These are phyloP conservation scores for Penicillium griseofulvum DNA, from an alignment of 2,329 filamentous ascomycete species.

Conservation along the genomic window DNA sequence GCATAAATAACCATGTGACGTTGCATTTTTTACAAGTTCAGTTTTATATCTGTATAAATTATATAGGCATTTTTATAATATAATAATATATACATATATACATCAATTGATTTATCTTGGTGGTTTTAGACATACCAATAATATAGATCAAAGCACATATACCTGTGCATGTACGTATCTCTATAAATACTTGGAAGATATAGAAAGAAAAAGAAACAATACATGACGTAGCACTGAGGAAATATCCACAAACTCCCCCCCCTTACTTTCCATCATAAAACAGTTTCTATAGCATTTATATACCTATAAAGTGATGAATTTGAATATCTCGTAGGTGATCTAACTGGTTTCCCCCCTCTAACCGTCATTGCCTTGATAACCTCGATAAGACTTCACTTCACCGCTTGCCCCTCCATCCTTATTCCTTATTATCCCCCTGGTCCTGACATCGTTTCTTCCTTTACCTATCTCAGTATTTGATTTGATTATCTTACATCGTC, in stretches of 20 bases:
- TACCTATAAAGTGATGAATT: background rate
- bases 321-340: background rate
- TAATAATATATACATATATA: background rate
- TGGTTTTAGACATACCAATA: too few species aligned
- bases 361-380: slow-evolving; percentile 8
- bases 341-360: slow-evolving; percentile 11
- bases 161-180: too few species aligned
- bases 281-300: background rate
- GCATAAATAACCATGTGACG: slow-evolving; percentile 15
- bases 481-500: background rate
- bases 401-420: slow-evolving; percentile 27
- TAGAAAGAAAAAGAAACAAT: background rate
- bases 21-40: background rate
- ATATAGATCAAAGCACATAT: too few species aligned
- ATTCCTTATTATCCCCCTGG: slow-evolving; percentile 3
- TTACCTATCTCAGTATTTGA: background rate
- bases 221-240: slow-evolving; percentile 25
- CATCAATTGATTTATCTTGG: too few species aligned
- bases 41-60: too few species aligned
- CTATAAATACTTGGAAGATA: too few species aligned
- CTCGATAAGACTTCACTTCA: slow-evolving; percentile 24
- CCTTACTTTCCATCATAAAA: background rate
- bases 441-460: background rate
- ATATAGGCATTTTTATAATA: background rate
- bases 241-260: slow-evolving; percentile 2